phyloP scores from a whole-genome alignment of 2,329 filamentous ascomycete species.

The Fusarium sp. region DNA sequence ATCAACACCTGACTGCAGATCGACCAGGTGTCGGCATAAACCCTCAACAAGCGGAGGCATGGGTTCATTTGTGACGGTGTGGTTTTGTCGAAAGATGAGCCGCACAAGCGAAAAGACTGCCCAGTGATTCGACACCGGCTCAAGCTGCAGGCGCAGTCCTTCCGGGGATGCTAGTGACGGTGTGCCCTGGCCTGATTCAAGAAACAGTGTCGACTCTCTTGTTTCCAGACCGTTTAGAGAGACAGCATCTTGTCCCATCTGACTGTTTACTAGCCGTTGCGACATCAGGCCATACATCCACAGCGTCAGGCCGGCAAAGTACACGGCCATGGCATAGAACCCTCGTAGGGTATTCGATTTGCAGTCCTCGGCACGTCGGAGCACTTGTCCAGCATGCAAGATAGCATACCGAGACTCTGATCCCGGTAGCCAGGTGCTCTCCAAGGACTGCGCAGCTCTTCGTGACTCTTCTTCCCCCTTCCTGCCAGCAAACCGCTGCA shows the following conservation, averaged over 20 bases:
- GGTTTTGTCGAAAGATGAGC: constrained; percentile 37
- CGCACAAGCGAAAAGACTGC: constrained; percentile 29
- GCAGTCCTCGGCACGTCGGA: constrained; percentile 37
- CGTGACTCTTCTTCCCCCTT: constrained; percentile 40
- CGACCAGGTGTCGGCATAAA: constrained; percentile 35
- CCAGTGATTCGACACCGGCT: constrained; percentile 33
- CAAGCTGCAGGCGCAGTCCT: constrained; percentile 20
- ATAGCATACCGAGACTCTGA: constrained; percentile 39
- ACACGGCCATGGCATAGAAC: constrained; percentile 42
- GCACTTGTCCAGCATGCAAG: constrained; percentile 43
- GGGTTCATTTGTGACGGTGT: constrained; percentile 28
- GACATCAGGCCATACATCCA: constrained; percentile 39
- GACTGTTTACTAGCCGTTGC: constrained; percentile 10
- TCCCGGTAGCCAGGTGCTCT: constrained; percentile 29
- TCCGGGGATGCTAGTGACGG: constrained; percentile 30
- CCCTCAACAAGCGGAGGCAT: constrained; percentile 40
- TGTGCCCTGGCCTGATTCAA: constrained; percentile 35
- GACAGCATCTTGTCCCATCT: constrained; percentile 22
- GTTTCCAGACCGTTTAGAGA: constrained; percentile 37
- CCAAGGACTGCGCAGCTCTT: constrained; percentile 27
- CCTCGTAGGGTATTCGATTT: constrained; percentile 34
- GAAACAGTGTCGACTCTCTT: constrained; percentile 23
- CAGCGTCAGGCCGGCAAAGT: constrained; percentile 38
- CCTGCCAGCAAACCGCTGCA: constrained; percentile 37
- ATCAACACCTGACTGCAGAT: constrained; percentile 22